Percentiles rank a stretch among this genome's conserved stretches.
phyloP scores from a whole-genome alignment of 495 filamentous ascomycete species.

The Annulohypoxylon bovei region DNA sequence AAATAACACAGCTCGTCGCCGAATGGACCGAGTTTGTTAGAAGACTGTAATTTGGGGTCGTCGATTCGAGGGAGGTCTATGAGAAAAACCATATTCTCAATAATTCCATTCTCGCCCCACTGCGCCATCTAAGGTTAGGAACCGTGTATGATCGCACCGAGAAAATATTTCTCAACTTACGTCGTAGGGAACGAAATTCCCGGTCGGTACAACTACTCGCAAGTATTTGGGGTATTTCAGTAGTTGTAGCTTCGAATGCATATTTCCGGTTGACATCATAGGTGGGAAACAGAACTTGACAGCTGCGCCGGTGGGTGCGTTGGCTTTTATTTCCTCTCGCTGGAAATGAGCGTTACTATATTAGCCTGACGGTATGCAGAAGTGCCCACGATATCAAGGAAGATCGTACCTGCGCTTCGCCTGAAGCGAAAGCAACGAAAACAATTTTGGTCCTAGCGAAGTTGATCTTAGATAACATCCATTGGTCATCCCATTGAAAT shows the following conservation, averaged over 20 bases:
- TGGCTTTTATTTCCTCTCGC: conserved; percentile 65
- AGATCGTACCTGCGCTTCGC: conserved; percentile 59
- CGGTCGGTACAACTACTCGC: conserved; percentile 80
- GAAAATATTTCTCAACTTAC: conserved; percentile 5
- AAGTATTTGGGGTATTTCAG: conserved; percentile 75
- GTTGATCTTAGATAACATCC: conserved; percentile 57
- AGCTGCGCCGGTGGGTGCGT: conserved; percentile 46
- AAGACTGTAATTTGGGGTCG: conserved; percentile 38
- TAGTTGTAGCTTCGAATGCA: conserved; percentile 92
- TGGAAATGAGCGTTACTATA: background rate
- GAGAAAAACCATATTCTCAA: conserved; percentile 88
- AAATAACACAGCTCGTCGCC: conserved; percentile 77
- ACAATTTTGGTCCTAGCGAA: conserved; percentile 53
- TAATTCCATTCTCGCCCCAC: conserved; percentile 82
- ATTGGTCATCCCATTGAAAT: conserved; percentile 80
- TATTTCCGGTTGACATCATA: conserved; percentile 62
- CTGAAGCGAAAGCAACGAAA: conserved; percentile 53
- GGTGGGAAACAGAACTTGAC: conserved; percentile 83
- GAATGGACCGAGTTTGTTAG: conserved; percentile 66
- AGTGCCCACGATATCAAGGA: background rate
- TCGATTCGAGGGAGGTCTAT: conserved; percentile 79
- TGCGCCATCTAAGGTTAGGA: background rate
- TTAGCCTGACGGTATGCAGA: background rate
- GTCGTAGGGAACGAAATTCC: conserved; percentile 81
- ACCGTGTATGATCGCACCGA: background rate